Evolutionary conservation across 805 yeast genomes (phyloP), one percentile per base, ranked within the genome.

Genomic region (Henningerozyma blattae): DNA sequence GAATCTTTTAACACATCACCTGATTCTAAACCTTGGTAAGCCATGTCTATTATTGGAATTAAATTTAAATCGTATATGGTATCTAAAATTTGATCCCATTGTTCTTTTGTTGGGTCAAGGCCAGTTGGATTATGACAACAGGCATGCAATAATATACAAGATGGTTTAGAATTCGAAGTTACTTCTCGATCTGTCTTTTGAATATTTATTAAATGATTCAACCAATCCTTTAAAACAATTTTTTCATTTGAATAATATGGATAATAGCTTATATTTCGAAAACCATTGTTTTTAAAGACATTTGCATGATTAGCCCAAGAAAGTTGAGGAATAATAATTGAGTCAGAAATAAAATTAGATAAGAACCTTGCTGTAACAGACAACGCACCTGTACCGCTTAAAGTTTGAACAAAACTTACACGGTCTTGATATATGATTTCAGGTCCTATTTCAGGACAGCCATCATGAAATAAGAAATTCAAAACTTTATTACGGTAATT

Each of bases 81-180:
- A 32, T 77, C 73, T 47, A 82, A 65, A 27, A 89, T 82, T 55
- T 69, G 60, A 40, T 70, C 66, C 95, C 95, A 86, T 54, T 87
- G 84, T 42, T 74, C 82, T 18, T 62, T 59, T 14, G 84, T 74
- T 40, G 94, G 91, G 55, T 87, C 96, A 56, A 87, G 75, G 43
- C 96, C 97, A 15, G 96, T 89, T 35, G 97, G 97, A 66, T 87
- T 89, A 65, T 87, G 96, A 50, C 95, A 91, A 56, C 95, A 86
- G 7, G 95, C 95, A 59, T 87, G 97, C 40, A 87, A 69, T 36
- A 87, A 66, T 16, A 86, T 77, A 27, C 40, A 31, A 14, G 37
- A 38, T 6, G 28, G 44, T 20, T 74, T 70, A 16, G 24, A 20
- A 12, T 8, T 78, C 65, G 18, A 80, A 14, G 28, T 8, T 5